Conservation (phyloP, 169 alveolate species). For the Cryptosporidium canis region DNA sequence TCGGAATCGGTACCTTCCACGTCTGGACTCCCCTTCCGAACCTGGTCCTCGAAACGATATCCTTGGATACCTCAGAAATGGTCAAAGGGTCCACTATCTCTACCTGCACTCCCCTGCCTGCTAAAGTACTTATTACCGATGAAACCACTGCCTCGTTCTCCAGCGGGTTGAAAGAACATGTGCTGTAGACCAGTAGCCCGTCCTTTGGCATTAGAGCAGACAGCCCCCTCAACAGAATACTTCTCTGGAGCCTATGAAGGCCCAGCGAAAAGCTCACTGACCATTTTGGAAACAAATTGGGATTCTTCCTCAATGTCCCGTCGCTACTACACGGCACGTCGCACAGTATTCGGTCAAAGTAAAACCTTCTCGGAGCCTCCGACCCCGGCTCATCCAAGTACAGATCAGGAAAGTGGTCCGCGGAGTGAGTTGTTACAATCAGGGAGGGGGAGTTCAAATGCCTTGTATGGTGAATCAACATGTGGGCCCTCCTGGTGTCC, state of each 20-base stretch:
- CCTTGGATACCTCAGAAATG: slow-evolving; percentile 80
- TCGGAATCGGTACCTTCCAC: slow-evolving; percentile 77
- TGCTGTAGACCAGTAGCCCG: slow-evolving; percentile 91
- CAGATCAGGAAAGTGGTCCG: slow-evolving; percentile 87
- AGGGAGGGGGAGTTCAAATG: slow-evolving; percentile 86
- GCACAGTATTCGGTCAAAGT: slow-evolving; percentile 88
- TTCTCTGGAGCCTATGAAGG: slow-evolving; percentile 83
- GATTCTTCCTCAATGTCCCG: slow-evolving; percentile 93
- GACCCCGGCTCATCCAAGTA: slow-evolving; percentile 63
- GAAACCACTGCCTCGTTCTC: slow-evolving; percentile 95
- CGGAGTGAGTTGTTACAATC: slow-evolving; percentile 88
- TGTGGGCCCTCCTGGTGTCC: slow-evolving; percentile 91
- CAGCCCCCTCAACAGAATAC: slow-evolving; percentile 86
- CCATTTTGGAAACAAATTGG: slow-evolving; percentile 90
- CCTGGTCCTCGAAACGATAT: slow-evolving; percentile 76
- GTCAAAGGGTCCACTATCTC: slow-evolving; percentile 81
- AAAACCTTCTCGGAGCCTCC: slow-evolving; percentile 74
- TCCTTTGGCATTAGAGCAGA: slow-evolving; percentile 84
- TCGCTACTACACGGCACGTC: slow-evolving; percentile 98
- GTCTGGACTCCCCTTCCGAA: slow-evolving; percentile 75
- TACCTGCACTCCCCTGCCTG: slow-evolving; percentile 27
- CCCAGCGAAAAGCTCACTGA: slow-evolving; percentile 84
- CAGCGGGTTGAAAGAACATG: slow-evolving; percentile 94
- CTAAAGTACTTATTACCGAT: slow-evolving; percentile 79
- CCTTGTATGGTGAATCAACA: slow-evolving; percentile 91